Conservation (phyloP, 164 flowering plant species). For the Dillenia turbinata region DNA sequence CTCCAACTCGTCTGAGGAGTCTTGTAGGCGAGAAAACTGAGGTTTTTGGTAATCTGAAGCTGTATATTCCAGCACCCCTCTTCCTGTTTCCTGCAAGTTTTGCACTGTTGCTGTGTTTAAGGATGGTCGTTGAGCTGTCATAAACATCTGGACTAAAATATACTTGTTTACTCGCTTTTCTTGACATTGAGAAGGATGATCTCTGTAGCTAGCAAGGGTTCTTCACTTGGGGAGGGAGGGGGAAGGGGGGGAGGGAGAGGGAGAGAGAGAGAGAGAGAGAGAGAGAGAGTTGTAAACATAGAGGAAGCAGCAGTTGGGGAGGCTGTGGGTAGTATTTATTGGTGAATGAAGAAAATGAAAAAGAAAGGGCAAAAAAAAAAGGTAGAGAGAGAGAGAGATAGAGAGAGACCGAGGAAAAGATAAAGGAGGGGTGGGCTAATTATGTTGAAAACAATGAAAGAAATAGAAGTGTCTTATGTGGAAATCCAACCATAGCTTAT, state of each 20-base stretch:
- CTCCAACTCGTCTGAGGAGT: constrained; percentile 31
- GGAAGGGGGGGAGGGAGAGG: neutral
- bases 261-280: constrained; percentile 6
- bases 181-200: constrained; percentile 26
- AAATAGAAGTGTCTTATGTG: no score
- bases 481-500: no score
- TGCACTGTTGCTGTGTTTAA: constrained; percentile 12
- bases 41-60: constrained; percentile 23
- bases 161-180: constrained; percentile 25
- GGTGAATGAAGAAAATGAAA: constrained; percentile 10
- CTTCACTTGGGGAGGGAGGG: neutral
- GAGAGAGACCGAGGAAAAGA: neutral
- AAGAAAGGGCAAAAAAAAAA: constrained; percentile 6
- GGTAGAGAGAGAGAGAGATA: constrained; percentile 4
- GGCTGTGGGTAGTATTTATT: constrained; percentile 15
- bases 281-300: neutral
- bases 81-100: constrained; percentile 21
- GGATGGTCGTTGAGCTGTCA: constrained; percentile 19
- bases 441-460: no score
- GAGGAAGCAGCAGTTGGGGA: constrained; percentile 6
- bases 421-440: no score
- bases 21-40: constrained; percentile 27
- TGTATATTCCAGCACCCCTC: constrained; percentile 19
- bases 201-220: no score
- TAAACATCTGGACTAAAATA: constrained; percentile 35